Percentiles rank a stretch among this genome's conserved stretches.
Conservation (phyloP, 1,284 basidiomycete species). For the Malassezia restricta region DNA sequence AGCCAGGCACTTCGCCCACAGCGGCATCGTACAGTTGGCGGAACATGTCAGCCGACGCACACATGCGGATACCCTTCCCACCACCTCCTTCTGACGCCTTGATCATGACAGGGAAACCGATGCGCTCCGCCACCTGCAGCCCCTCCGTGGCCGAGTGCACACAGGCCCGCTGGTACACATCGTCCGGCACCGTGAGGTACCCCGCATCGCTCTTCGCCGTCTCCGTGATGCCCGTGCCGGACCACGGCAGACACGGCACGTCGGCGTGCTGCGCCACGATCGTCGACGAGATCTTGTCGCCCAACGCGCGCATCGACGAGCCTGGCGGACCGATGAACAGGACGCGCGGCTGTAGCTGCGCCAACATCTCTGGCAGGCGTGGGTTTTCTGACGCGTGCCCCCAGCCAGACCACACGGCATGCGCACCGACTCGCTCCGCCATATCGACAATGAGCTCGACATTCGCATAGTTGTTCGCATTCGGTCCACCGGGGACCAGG, state of each 20-base stretch:
- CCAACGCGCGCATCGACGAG: slow-evolving; percentile 95
- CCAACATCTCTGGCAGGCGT: slow-evolving; percentile 83
- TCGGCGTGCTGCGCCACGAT: slow-evolving; percentile 94
- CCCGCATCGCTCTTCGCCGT: slow-evolving; percentile 75
- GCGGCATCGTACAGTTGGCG: slow-evolving; percentile 89
- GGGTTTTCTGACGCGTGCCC: slow-evolving; percentile 99
- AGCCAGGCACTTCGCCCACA: slow-evolving; percentile 84
- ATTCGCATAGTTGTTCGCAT: slow-evolving; percentile 99
- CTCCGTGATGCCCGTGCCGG: slow-evolving; percentile 82
- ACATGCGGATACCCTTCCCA: slow-evolving; percentile 64
- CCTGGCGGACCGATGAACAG: slow-evolving; percentile 99
- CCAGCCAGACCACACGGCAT: slow-evolving; percentile 99
- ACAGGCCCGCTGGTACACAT: slow-evolving; percentile 79
- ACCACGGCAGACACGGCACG: slow-evolving; percentile 99
- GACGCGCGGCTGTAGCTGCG: slow-evolving; percentile 84
- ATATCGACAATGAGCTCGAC: slow-evolving; percentile 98
- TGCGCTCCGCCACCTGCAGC: slow-evolving; percentile 66
- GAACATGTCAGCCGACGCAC: slow-evolving; percentile 59
- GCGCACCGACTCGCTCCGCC: slow-evolving; percentile 89
- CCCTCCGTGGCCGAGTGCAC: slow-evolving; percentile 82
- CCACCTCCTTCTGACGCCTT: slow-evolving; percentile 98
- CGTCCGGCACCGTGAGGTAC: slow-evolving; percentile 85
- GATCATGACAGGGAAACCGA: slow-evolving; percentile 98
- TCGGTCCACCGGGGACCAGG: slow-evolving; percentile 92
- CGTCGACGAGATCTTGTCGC: slow-evolving; percentile 98